These are phyloP conservation scores for Saccharomycopsis crataegensis DNA, from an alignment of 1,139 yeast genomes.

Conservation along the genomic window DNA sequence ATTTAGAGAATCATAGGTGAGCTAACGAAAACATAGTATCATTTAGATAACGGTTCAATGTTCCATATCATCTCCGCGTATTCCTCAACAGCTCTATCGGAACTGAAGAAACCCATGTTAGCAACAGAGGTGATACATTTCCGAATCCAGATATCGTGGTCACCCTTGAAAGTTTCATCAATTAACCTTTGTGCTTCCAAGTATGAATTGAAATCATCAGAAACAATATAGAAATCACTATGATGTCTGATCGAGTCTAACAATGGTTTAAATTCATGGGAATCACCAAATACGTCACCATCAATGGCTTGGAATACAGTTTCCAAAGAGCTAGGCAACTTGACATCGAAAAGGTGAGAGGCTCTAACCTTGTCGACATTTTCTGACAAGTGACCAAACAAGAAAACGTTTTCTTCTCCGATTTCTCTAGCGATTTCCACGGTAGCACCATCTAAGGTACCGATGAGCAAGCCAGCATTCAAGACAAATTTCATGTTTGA, in stretches of 20 bases:
- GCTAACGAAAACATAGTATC: neutral
- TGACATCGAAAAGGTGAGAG: constrained; percentile 53
- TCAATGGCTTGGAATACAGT: constrained; percentile 65
- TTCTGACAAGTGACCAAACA: constrained; percentile 87
- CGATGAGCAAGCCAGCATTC: constrained; percentile 89
- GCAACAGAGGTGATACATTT: constrained; percentile 78
- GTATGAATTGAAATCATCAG: constrained; percentile 84
- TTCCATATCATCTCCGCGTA: constrained; percentile 94
- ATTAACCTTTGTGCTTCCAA: constrained; percentile 72
- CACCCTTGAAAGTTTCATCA: constrained; percentile 61
- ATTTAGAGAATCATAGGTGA: neutral
- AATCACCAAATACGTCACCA: constrained; percentile 63
- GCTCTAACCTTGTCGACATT: constrained; percentile 82
- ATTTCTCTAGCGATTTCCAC: constrained; percentile 91
- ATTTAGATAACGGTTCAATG: constrained; percentile 39
- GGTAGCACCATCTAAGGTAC: constrained; percentile 96
- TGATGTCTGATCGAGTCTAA: constrained; percentile 62
- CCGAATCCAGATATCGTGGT: constrained; percentile 66
- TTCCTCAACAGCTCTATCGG: constrained; percentile 88
- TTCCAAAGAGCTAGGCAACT: constrained; percentile 45
- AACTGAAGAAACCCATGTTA: constrained; percentile 87
- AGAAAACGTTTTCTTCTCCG: constrained; percentile 87
- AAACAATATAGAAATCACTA: constrained; percentile 82
- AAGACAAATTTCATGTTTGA: constrained; percentile 93
- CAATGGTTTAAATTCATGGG: constrained; percentile 59